Conservation (phyloP, 2,329 filamentous ascomycete species). For the Aspergillus neoniger region DNA sequence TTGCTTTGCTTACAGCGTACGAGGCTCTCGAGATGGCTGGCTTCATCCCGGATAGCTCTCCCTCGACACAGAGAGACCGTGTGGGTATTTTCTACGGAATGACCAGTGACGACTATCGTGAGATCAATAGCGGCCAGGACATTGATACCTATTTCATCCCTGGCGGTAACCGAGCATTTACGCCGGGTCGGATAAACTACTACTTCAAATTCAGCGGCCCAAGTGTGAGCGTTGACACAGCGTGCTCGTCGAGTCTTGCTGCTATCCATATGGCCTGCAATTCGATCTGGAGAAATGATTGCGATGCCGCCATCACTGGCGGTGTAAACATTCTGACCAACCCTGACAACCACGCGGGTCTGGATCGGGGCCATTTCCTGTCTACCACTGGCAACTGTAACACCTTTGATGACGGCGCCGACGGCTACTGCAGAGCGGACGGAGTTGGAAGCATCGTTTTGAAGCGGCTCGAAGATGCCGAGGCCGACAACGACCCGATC, state of each 20-base stretch:
- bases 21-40: constrained; percentile 82
- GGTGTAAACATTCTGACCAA: constrained; percentile 77
- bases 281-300: constrained; percentile 73
- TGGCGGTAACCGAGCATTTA: constrained; percentile 59
- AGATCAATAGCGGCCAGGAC: constrained; percentile 72
- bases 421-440: constrained; percentile 82
- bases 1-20: constrained; percentile 75
- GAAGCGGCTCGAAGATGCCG: constrained; percentile 77
- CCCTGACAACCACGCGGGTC: constrained; percentile 75
- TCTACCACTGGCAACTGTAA: constrained; percentile 70
- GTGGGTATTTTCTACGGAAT: constrained; percentile 76
- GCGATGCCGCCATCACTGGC: constrained; percentile 77
- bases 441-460: constrained; percentile 73
- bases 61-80: constrained; percentile 64
- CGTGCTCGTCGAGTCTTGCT: constrained; percentile 73
- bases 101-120: constrained; percentile 75
- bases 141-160: constrained; percentile 71
- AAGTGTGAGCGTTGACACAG: constrained; percentile 74
- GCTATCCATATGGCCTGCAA: constrained; percentile 73
- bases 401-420: constrained; percentile 77
- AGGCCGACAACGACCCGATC: constrained; percentile 69
- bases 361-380: constrained; percentile 76
- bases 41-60: constrained; percentile 71
- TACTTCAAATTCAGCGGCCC: constrained; percentile 77
- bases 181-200: constrained; percentile 51